A percentile compares a stretch with the other conserved stretches of the same genome.
These are phyloP conservation scores for Fusarium tuaranense DNA, from an alignment of 2,329 filamentous ascomycete genomes.

Conservation along the genomic window DNA sequence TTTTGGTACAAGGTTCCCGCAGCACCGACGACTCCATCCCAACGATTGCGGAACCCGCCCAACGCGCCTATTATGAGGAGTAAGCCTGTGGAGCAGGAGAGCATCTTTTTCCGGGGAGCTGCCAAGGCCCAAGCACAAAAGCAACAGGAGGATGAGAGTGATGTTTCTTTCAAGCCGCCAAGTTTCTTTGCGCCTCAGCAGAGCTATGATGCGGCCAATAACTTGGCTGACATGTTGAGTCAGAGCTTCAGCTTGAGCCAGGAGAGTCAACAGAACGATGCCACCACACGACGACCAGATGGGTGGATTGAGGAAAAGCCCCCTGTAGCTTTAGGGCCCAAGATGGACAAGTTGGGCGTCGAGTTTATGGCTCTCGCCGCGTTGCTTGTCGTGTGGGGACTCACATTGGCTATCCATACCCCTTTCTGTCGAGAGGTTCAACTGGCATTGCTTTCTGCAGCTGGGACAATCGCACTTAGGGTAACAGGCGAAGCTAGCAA, in stretches of 20 bases:
- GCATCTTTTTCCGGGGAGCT: constrained; percentile 63
- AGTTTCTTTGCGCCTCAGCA: constrained; percentile 67
- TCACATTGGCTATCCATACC: constrained; percentile 31
- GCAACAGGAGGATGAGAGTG: constrained; percentile 19
- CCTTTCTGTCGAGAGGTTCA: constrained; percentile 46
- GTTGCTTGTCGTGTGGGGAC: constrained; percentile 44
- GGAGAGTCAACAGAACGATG: constrained; percentile 31
- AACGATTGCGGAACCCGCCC: constrained; percentile 71
- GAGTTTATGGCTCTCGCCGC: constrained; percentile 39
- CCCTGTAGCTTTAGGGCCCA: not conserved
- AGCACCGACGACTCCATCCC: constrained; percentile 75
- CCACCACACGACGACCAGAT: not conserved
- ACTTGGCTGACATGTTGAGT: constrained; percentile 58
- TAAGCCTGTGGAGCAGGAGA: constrained; percentile 58
- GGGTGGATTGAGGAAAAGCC: not conserved
- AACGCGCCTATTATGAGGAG: constrained; percentile 64
- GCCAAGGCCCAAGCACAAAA: constrained; percentile 24
- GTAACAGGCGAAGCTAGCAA: constrained; percentile 44
- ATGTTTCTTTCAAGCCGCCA: constrained; percentile 67
- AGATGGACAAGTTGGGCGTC: constrained; percentile 20
- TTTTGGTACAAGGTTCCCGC: constrained; percentile 80
- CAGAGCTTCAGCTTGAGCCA: constrained; percentile 57
- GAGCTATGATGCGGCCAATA: constrained; percentile 56
- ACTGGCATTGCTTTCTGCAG: constrained; percentile 41
- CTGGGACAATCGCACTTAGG: constrained; percentile 47